Conservation (phyloP, 805 yeast genomes). For the Limtongozyma cylindracea region DNA sequence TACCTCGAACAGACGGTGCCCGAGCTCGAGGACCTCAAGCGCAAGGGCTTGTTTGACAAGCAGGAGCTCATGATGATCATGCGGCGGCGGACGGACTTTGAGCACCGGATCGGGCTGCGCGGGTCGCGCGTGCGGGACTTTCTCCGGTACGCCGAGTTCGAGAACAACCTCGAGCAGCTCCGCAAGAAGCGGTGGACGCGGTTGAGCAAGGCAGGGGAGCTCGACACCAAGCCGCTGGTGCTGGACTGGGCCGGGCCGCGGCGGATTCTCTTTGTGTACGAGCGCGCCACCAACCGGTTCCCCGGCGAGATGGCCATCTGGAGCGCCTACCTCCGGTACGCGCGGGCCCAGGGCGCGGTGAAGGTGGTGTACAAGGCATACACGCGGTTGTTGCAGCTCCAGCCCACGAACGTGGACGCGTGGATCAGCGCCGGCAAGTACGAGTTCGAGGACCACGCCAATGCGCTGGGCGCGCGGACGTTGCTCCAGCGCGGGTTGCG, state of each 20-base stretch:
- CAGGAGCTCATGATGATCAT: constrained; percentile 65
- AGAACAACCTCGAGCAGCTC: constrained; percentile 50
- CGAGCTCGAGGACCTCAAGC: constrained; percentile 71
- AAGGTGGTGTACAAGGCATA: constrained; percentile 55
- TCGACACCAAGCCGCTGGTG: constrained; percentile 35
- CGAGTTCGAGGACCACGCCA: constrained; percentile 74
- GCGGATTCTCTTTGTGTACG: constrained; percentile 59
- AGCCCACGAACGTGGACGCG: constrained; percentile 73
- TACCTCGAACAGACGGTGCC: constrained; percentile 55
- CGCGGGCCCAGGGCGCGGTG: constrained; percentile 40
- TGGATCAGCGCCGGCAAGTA: constrained; percentile 93
- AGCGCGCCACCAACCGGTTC: constrained; percentile 57
- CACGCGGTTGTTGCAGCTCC: constrained; percentile 55
- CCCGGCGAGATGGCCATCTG: constrained; percentile 61
- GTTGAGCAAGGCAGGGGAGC: constrained; percentile 23
- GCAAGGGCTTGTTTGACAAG: constrained; percentile 59
- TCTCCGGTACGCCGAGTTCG: constrained; percentile 57
- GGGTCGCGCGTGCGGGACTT: constrained; percentile 63
- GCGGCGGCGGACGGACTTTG: constrained; percentile 89
- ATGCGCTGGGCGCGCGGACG: constrained; percentile 71
- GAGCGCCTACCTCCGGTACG: constrained; percentile 48
- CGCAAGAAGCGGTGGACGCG: constrained; percentile 48
- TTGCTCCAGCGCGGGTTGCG: constrained; percentile 67
- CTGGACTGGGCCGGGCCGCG: constrained; percentile 77
- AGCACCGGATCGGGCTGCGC: constrained; percentile 68